These are phyloP conservation scores for Effrenium voratum DNA, from an alignment of 73 alveolate species.

Conservation along the genomic window DNA sequence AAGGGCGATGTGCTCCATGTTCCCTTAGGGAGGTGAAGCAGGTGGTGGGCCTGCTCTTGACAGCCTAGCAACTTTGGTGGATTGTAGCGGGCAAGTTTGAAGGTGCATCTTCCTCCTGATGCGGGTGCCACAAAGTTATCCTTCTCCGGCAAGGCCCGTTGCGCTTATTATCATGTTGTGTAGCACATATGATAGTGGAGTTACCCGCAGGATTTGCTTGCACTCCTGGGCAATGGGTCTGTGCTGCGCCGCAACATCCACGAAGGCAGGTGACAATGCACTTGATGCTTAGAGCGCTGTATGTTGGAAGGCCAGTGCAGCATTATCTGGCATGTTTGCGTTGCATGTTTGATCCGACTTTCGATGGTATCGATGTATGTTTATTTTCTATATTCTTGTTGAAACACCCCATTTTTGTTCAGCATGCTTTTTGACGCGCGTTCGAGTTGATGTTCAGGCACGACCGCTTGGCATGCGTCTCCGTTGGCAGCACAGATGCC, in stretches of 20 bases:
- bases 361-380: too few relatives aligned
- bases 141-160: conserved; percentile 65
- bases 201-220: conserved; percentile 16
- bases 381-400: not conserved
- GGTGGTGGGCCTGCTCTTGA: not conserved
- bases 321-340: not conserved
- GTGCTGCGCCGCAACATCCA: conserved; percentile 76
- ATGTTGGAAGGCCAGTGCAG: not conserved
- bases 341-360: not conserved
- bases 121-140: conserved; percentile 41
- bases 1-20: too few relatives aligned
- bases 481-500: conserved; percentile 81
- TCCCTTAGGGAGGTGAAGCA: not conserved
- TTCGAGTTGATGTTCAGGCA: not conserved
- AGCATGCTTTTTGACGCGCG: not conserved
- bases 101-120: conserved; percentile 78
- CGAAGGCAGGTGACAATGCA: not conserved
- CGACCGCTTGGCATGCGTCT: conserved; percentile 57
- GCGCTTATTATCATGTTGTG: too few relatives aligned
- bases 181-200: too few relatives aligned
- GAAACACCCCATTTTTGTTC: not conserved
- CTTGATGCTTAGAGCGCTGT: not conserved
- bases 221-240: conserved; percentile 58
- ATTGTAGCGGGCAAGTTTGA: not conserved
- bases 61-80: not conserved